Base-by-base conservation (phyloP, 768 basidiomycete species). In the Phanerodontia chrysosporium region DNA sequence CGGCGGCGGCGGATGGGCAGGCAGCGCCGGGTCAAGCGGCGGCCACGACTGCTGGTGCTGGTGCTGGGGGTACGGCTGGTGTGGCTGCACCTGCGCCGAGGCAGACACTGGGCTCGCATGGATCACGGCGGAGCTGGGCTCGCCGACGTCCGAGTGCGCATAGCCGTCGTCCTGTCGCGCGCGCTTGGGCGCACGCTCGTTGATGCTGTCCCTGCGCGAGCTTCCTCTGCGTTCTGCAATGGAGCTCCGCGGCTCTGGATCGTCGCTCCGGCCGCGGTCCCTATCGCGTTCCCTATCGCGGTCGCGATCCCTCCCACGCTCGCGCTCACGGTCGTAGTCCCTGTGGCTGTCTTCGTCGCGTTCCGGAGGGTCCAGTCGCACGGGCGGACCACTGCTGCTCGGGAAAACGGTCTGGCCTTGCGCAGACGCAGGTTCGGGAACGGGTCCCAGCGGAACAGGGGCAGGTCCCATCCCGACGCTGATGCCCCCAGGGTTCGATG, bases 111-210 rank as follows among this genome's bases (percentile, higher is more conserved):
- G 58, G 18, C 62, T 32, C 36, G 45, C 22, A 27, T 49, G 45
- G 3, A 59, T 58, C 14, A 53, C 57, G 14, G 59, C 54, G 28
- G 49, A 44, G 28, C 59, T 55, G 30, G 51, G 48, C 8, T 58
- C 64, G 13, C 45, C 60, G 29, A 61, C 59, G n/a, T 65, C 63
- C n/a, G 66, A 66, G 13, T 66, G 61, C 9, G 46, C 24, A 22
- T 64, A 69, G 12, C 64, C 59, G 18, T 73, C 73, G 39, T 72
- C 69, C 44, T 57, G 58, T 18, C 66, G 52, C 60, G 62, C 32
- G 56, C 66, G 49, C 66, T 60, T 64, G 60, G 67, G 24, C 60
- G 60, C 58, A 58, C 74, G 59, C 22, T 64, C 64, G 18, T 60
- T 52, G 12, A 32, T 36, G 52, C 66, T 65, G 30, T 66, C 63